Conservation (phyloP, 1,284 basidiomycete genomes). For the Microstroma glucosiphilum region DNA sequence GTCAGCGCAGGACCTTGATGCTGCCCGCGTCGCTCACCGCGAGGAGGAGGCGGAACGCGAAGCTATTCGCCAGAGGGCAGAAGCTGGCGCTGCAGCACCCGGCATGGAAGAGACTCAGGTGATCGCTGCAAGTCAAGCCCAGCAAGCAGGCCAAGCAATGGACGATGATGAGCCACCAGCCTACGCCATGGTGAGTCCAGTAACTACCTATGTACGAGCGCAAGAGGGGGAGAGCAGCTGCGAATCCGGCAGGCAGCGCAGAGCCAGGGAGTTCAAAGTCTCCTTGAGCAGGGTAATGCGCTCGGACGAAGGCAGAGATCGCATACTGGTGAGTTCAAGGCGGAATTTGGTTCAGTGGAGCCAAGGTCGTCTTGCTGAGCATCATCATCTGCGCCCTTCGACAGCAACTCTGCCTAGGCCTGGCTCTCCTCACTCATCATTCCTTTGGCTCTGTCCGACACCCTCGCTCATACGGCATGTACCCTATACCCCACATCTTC, state of each 20-base stretch:
- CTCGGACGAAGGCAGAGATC: neutral
- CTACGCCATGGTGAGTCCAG: neutral
- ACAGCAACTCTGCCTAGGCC: constrained; percentile 6
- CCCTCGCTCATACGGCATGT: neutral
- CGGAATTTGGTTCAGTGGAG: neutral
- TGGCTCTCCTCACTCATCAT: neutral
- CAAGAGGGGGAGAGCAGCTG: neutral
- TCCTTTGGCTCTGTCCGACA: constrained; percentile 5
- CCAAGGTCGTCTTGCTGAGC: neutral
- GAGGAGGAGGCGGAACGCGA: constrained; percentile 13
- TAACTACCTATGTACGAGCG: constrained; percentile 1
- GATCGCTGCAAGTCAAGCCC: neutral
- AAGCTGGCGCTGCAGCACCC: neutral
- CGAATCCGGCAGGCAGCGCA: neutral
- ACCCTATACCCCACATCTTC: constrained; percentile 3
- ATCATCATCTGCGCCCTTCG: neutral
- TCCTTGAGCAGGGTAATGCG: neutral
- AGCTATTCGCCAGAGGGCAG: neutral
- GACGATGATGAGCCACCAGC: neutral
- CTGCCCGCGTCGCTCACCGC: constrained; percentile 10
- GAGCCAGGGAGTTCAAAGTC: neutral
- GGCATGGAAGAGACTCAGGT: neutral
- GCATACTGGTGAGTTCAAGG: neutral
- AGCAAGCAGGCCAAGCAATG: neutral
- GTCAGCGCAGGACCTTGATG: constrained; percentile 8